Evolutionary conservation across 1,284 basidiomycete genomes (phyloP), one percentile per base, ranked within the genome.

Genomic region (Trametes polyzona): DNA sequence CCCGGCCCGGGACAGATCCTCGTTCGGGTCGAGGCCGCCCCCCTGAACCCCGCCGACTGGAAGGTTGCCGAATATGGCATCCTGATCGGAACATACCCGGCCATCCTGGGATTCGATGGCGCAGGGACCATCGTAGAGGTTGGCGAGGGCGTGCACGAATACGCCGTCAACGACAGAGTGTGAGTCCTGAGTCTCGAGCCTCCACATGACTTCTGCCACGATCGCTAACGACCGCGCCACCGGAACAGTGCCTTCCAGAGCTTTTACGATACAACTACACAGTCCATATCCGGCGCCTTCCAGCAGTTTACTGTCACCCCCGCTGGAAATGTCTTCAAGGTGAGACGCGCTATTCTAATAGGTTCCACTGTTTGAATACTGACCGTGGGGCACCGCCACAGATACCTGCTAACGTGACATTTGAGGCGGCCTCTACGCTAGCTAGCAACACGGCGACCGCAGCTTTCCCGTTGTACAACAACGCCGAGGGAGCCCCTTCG

Each of bases 91-190:
- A 69, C 66, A 24, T 78, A 72, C 48, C 78, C 83, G 9, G 73
- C 76, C 8, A 70, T 82, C 7, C 68, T 83, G 10, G 88, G 88
- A 5, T 76, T 71, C 17, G 88, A 90, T 64, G 79, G 78, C 43
- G 78, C 81, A 27, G 87, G 88, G 11, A 72, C 78, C 3, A 79
- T 89, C 21, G 78, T 78, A 21, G 73, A 76, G 46, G 67, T 87
- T 33, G 86, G 85, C 6, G 74, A 75, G 43, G 80, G 75, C 0
- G 83, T 87, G 14, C 72, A 73, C 2, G 69, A 73, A 33, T 76
- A 86, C 65, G 70, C 73, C 43, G 76, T 80, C 33, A 86, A 86
- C 2, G 84, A 89, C 65, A 75, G 78, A 66, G 81, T 88, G 83
- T 83, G 69, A 63, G 78, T 51, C n/a, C 10, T 35, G 11, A 33